A percentile compares a stretch with the other conserved stretches of the same genome.
Conservation (phyloP, 1,284 basidiomycete species). For the Lignosus rhinocerotis region DNA sequence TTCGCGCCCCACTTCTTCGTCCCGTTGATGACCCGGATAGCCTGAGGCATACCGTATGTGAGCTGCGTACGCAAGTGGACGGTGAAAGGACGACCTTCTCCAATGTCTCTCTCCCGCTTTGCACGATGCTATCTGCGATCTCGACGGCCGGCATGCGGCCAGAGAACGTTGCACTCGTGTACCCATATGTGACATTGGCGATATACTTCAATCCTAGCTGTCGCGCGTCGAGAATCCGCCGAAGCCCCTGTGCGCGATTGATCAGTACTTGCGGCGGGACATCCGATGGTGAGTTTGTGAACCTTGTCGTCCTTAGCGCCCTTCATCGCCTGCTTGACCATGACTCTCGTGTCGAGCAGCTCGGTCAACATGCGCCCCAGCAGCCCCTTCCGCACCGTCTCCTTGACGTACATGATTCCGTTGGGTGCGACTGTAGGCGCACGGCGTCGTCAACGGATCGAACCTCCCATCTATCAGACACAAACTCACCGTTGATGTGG, state of each 20-base stretch:
- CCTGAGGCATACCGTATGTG: constrained; percentile 45
- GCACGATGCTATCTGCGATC: constrained; percentile 97
- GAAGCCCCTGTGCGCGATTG: constrained; percentile 56
- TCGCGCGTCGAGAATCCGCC: constrained; percentile 79
- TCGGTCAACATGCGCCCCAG: constrained; percentile 92
- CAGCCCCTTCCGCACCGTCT: constrained; percentile 80
- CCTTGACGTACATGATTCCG: constrained; percentile 92
- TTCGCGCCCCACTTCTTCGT: constrained; percentile 86
- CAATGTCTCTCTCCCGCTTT: constrained; percentile 92
- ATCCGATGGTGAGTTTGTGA: neutral
- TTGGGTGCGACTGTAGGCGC: constrained; percentile 80
- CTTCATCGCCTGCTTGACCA: constrained; percentile 98
- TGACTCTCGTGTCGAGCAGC: constrained; percentile 93
- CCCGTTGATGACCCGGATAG: constrained; percentile 80
- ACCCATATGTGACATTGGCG: constrained; percentile 92
- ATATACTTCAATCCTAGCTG: constrained; percentile 89
- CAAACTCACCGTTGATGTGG: constrained; percentile 66
- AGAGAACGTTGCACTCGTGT: constrained; percentile 91
- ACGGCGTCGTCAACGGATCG: neutral
- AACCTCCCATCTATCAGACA: neutral
- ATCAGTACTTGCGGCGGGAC: neutral
- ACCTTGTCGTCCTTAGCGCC: constrained; percentile 74
- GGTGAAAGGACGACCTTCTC: constrained; percentile 67
- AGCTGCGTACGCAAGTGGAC: neutral
- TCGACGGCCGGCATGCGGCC: constrained; percentile 98